Evolutionary conservation across 176 grass and related monocot species (phyloP).

Genomic region (Poa annua): DNA sequence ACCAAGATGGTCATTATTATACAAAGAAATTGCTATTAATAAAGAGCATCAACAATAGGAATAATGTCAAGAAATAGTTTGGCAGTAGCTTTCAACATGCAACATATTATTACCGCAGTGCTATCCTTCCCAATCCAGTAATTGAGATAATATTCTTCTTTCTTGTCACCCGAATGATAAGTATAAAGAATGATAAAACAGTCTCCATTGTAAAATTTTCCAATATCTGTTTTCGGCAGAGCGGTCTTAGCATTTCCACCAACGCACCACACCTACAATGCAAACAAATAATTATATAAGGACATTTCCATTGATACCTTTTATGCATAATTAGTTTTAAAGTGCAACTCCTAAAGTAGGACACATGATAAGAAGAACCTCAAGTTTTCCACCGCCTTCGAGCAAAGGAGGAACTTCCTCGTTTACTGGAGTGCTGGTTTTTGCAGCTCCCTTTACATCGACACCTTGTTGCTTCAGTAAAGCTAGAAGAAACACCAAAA

Average conservation of each 20-base stretch:
- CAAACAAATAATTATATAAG: conserved; percentile 18
- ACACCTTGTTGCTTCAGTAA: conserved; percentile 95
- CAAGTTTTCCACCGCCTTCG: conserved; percentile 85
- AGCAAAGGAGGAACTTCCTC: conserved; percentile 99
- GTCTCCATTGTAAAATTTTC: conserved; percentile 94
- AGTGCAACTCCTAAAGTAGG: conserved; percentile 4
- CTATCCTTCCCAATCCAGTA: conserved; percentile 95
- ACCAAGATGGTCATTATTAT: not conserved
- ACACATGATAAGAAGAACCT: conserved; percentile 62
- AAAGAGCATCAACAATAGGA: conserved; percentile 19
- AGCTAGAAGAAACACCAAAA: conserved; percentile 53
- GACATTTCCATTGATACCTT: not conserved
- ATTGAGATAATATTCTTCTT: conserved; percentile 90
- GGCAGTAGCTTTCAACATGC: conserved; percentile 3
- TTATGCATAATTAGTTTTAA: not conserved
- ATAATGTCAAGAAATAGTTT: conserved; percentile 17
- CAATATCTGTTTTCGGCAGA: conserved; percentile 80
- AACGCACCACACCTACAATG: conserved; percentile 82
- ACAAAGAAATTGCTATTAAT: not conserved
- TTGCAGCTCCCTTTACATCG: conserved; percentile 81
- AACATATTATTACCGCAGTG: conserved; percentile 64
- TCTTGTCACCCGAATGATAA: conserved; percentile 93
- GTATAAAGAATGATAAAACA: conserved; percentile 92
- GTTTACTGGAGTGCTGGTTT: conserved; percentile 60
- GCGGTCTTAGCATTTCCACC: conserved; percentile 72